These are phyloP conservation scores for Phytomonas francai DNA, from an alignment of 208 protist genomes.

Conservation along the genomic window DNA sequence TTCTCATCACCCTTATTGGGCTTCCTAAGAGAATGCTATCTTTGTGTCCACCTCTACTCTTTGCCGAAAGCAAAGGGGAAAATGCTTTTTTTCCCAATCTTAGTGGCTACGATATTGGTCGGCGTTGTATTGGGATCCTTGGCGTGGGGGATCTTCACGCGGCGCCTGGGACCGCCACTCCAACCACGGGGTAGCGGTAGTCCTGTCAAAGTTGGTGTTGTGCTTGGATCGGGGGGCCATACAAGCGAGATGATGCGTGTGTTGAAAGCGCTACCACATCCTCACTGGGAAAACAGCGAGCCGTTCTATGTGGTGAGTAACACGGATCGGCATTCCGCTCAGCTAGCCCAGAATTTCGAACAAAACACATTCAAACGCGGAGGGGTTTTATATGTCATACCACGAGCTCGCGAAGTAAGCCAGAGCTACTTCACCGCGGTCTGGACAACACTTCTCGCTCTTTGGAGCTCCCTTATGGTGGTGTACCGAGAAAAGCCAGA, in stretches of 20 bases:
- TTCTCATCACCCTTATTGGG: background rate
- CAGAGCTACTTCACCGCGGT: slow-evolving; percentile 85
- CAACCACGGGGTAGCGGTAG: background rate
- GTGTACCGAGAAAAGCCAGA: slow-evolving; percentile 40
- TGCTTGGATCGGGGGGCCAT: slow-evolving; percentile 89
- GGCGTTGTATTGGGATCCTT: background rate
- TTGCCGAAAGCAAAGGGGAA: background rate
- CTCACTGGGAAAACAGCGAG: slow-evolving; percentile 33
- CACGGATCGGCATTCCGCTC: slow-evolving; percentile 66
- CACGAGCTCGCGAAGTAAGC: slow-evolving; percentile 84
- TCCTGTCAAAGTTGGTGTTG: slow-evolving; percentile 52
- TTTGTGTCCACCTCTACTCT: background rate
- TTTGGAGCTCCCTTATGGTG: slow-evolving; percentile 19
- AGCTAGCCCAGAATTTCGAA: slow-evolving; percentile 49
- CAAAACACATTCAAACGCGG: slow-evolving; percentile 23
- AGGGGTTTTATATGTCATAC: slow-evolving; percentile 52
- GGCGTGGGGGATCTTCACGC: background rate
- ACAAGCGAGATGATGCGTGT: slow-evolving; percentile 88
- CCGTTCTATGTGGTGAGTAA: slow-evolving; percentile 65
- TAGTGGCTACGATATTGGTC: background rate
- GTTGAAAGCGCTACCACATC: slow-evolving; percentile 29
- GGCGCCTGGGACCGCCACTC: background rate
- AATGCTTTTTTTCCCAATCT: background rate
- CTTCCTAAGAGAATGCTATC: background rate
- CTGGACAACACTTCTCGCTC: slow-evolving; percentile 49